phyloP scores from a whole-genome alignment of 2,329 filamentous ascomycete species.

The Periconia macrospinosa region DNA sequence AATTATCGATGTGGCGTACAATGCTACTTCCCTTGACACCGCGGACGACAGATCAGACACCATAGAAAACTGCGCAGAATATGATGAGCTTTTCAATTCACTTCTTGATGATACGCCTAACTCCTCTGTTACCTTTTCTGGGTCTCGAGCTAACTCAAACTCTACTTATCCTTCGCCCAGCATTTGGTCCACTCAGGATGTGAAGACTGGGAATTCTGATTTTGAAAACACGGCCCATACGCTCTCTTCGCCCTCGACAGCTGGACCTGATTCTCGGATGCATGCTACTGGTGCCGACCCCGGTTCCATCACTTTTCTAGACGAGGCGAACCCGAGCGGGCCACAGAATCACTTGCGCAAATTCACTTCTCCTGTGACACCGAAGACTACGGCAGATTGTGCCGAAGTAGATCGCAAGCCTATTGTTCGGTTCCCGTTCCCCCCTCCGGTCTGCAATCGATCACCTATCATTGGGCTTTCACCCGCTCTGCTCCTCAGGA shows the following conservation, averaged over 20 bases:
- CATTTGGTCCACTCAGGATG: neutral
- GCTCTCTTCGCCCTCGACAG: neutral
- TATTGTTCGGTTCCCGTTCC: slow-evolving; percentile 58
- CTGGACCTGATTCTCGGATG: neutral
- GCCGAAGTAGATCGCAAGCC: slow-evolving; percentile 32
- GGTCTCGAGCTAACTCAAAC: neutral
- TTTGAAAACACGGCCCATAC: neutral
- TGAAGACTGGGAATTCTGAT: neutral
- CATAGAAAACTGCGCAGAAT: neutral
- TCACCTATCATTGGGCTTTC: slow-evolving; percentile 59
- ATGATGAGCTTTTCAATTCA: neutral
- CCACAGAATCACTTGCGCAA: slow-evolving; percentile 9
- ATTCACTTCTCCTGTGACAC: slow-evolving; percentile 29
- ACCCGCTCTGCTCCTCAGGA: slow-evolving; percentile 52
- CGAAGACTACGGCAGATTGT: slow-evolving; percentile 10
- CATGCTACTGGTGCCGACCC: neutral
- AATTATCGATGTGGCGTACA: too few relatives aligned
- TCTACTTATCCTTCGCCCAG: neutral
- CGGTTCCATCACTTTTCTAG: neutral
- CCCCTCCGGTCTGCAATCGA: slow-evolving; percentile 51
- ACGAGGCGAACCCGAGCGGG: neutral
- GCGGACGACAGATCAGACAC: neutral
- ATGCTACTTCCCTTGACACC: neutral
- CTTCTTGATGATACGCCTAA: neutral
- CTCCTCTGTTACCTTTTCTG: neutral